Evolutionary conservation across 2,329 filamentous ascomycete genomes (phyloP).

Genomic region (Stromatinia cepivora): DNA sequence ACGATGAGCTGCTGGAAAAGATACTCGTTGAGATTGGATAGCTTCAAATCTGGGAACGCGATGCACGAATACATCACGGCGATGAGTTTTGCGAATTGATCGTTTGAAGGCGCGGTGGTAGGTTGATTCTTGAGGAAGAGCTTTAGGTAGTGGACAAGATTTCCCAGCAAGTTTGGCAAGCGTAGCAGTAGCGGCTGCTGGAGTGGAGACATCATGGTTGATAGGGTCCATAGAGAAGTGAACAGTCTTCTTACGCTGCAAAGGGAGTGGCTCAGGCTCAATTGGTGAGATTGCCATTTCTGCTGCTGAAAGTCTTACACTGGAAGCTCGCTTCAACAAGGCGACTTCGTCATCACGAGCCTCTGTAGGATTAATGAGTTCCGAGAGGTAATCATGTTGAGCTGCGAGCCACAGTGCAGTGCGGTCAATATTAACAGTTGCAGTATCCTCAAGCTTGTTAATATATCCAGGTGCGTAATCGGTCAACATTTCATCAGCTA

Average conservation of each 20-base stretch:
- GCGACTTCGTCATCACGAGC: conserved; percentile 41
- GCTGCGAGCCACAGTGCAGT: conserved; percentile 85
- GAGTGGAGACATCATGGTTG: conserved; percentile 29
- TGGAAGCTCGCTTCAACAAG: conserved; percentile 39
- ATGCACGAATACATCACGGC: conserved; percentile 79
- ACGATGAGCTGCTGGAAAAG: conserved; percentile 69
- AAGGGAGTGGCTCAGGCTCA: conserved; percentile 29
- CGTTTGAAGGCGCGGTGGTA: conserved; percentile 88
- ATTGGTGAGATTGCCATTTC: conserved; percentile 44
- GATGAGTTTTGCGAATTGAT: conserved; percentile 64
- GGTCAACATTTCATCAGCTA: conserved; percentile 63
- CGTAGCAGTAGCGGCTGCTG: conserved; percentile 19
- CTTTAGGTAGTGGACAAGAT: conserved; percentile 51
- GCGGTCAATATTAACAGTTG: conserved; percentile 75
- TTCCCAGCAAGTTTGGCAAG: conserved; percentile 10
- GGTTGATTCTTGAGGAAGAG: conserved; percentile 66
- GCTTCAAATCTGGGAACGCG: conserved; percentile 84
- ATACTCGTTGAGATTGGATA: conserved; percentile 78
- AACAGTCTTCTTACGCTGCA: conserved; percentile 66
- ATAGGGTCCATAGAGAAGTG: conserved; percentile 61
- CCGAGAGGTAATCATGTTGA: conserved; percentile 74
- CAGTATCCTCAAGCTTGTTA: conserved; percentile 68
- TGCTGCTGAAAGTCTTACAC: conserved; percentile 34
- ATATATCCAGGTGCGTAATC: conserved; percentile 77
- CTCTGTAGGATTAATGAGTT: conserved; percentile 60